Conservation (phyloP, 148 eudicot species). For the Chenopodium quinoa region DNA sequence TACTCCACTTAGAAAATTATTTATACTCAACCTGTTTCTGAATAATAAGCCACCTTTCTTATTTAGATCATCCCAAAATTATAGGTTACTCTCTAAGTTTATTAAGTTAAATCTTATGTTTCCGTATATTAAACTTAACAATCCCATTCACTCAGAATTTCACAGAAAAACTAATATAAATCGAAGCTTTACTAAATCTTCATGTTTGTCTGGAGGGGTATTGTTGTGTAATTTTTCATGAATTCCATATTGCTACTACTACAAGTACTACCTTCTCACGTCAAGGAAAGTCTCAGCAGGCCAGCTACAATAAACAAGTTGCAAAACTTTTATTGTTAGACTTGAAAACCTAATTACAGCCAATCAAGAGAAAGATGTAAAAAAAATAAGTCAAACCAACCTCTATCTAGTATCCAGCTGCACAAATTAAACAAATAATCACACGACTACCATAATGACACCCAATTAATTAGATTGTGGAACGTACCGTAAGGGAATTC, state of each 20-base stretch:
- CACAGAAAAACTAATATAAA: no score
- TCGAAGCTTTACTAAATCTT: background rate
- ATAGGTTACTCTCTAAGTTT: background rate
- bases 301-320: slow-evolving; percentile 4
- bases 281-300: background rate
- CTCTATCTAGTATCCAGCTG: slow-evolving; percentile 15
- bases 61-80: background rate
- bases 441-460: slow-evolving; percentile 5
- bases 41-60: background rate
- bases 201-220: background rate
- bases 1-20: background rate
- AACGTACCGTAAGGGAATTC: slow-evolving; percentile 90
- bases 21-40: background rate
- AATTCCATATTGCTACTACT: no score
- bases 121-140: no score
- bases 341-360: background rate
- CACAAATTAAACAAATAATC: slow-evolving; percentile 15
- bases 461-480: background rate
- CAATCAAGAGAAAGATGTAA: background rate
- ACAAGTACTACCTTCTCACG: slow-evolving; percentile 3
- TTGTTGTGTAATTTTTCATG: background rate
- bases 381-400: slow-evolving; percentile 16
- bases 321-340: background rate
- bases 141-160: no score
- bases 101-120: no score